A percentile compares a stretch with the other conserved stretches of the same genome.
Evolutionary conservation across 352 stramenopile species (phyloP).

Genomic region (Globisporangium megalacanthum): DNA sequence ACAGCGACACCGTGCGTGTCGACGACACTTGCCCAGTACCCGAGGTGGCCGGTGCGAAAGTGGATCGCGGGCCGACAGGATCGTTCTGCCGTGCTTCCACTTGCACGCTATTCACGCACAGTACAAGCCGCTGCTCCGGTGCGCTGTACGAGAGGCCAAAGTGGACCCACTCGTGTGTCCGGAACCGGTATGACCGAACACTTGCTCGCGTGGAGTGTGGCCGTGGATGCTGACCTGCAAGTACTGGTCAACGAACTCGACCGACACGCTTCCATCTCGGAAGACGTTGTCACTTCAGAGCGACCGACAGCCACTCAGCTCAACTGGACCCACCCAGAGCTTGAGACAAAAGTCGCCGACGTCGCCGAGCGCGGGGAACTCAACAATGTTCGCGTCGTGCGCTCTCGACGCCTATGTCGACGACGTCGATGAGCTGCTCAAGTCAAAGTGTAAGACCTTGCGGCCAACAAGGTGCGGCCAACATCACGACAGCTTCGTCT

Average conservation of each 20-base stretch:
- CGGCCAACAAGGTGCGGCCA: conserved; percentile 23
- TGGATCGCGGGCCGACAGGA: conserved; percentile 36
- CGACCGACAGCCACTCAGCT: conserved; percentile 55
- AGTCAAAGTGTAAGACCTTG: conserved; percentile 65
- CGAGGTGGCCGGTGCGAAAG: conserved; percentile 51
- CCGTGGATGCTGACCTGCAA: conserved; percentile 71
- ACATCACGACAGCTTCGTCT: conserved; percentile 51
- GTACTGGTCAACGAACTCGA: conserved; percentile 63
- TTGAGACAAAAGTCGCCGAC: conserved; percentile 69
- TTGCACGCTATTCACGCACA: conserved; percentile 53
- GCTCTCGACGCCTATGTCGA: conserved; percentile 21
- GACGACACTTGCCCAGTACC: conserved; percentile 63
- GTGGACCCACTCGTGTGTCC: conserved; percentile 67
- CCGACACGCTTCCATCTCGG: conserved; percentile 53
- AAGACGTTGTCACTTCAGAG: conserved; percentile 78
- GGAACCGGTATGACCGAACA: conserved; percentile 54
- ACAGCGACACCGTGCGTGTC: conserved; percentile 30
- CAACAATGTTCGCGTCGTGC: conserved; percentile 58
- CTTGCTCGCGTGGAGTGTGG: conserved; percentile 59
- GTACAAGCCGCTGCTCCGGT: conserved; percentile 15
- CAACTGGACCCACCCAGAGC: conserved; percentile 71
- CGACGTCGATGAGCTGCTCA: conserved; percentile 14
- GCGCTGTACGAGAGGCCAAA: conserved; percentile 50
- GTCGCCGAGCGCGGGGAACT: conserved; percentile 57
- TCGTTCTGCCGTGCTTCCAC: conserved; percentile 33